Evolutionary conservation across 208 protist species (phyloP), one percentile per base, ranked within the genome.

Genomic region (Angomonas ambiguus): DNA sequence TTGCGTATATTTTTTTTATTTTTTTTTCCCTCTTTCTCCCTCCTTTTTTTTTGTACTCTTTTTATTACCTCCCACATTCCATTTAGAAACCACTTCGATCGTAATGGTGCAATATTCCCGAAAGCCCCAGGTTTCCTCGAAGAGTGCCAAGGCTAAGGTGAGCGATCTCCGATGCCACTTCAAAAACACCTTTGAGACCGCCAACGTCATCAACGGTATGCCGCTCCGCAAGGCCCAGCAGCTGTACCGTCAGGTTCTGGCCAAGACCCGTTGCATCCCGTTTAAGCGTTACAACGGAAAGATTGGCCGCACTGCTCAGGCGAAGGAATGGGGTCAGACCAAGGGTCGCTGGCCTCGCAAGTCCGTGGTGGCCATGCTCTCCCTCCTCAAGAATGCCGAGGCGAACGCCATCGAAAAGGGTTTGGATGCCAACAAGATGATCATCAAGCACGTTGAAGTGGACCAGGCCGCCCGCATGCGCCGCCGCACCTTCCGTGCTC

Each of bases 141-240:
- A 95, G 87, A 81, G 62, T 67, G 81, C 88, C 31, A 92, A 93
- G 76, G 87, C 92, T 25, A 93, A 93, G 84, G 75, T 89, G 32
- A 91, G 88, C 71, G 84, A 96, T 73, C 79, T 97, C 65, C 85
- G 92, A 35, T 96, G 94, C 82, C 92, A 97, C 88, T 96, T 86
- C 85, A 98, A 98, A 86, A 98, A 97, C 79, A 98, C 96, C 45
- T 89, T 88, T 64, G 90, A 98, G 79, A 97, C 92, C 10, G 93
- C 87, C 41, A 89, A 93, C 69, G 92, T 95, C 51, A 82, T 98
- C 74, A 91, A 92, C 69, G 94, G 94, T 53, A 96, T 97, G 84
- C 83, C 87, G 18, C 80, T 97, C 59, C 77, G 80, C 68, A 97
- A 96, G 83, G 94, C 96, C 2, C 85, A 96, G 74, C 81, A 91